Evolutionary conservation across 2,329 filamentous ascomycete species (phyloP), one percentile per base, ranked within the genome.

Genomic region (Aspergillus tanneri): DNA sequence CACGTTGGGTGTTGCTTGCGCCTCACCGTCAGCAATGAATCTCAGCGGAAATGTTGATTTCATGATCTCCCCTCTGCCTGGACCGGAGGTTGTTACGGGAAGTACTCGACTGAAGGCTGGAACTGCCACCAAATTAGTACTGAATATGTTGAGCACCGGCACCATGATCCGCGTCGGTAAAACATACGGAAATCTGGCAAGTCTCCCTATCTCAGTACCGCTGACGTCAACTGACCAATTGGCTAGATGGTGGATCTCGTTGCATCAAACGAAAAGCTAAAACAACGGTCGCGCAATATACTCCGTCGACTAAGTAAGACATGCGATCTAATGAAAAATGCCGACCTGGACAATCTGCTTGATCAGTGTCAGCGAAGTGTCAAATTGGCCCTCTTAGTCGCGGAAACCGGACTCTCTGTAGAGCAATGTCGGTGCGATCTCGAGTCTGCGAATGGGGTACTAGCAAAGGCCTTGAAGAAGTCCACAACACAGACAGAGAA

Each of bases 91-190:
- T 3, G 63, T 75, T 3, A 72, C 72, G n/a, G 73, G 73, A 2
- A 76, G 73, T 52, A 76, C 73, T 1, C 60, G 73, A 23, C 61
- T 76, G 48, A 76, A 76, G 53, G 72, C 73, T 1, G 73, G 73
- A 12, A 76, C 70, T 0, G 72, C 69, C 1, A 75, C 73, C 0
- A 76, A 76, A 53, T 51, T 75, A 47, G 70, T 72, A 1, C 53
- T 73, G 36, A 73, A 75, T 47, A 75, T 74, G 71, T 54, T 75
- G 2, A 74, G 71, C 35, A 73, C 72, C 1, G 70, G 72, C 1
- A 61, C 67, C 7, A 73, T 73, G 67, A 68, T 75, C 25, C 63
- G 59, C 23, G 58, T 61, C 8, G 72, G 72, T 4, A 75, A 73
- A 52, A 74, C 71, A 0, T 74, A 68, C 46, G 69, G 69, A 8